phyloP scores from a whole-genome alignment of 306 rosid species.

The Dalbergia oliveri region DNA sequence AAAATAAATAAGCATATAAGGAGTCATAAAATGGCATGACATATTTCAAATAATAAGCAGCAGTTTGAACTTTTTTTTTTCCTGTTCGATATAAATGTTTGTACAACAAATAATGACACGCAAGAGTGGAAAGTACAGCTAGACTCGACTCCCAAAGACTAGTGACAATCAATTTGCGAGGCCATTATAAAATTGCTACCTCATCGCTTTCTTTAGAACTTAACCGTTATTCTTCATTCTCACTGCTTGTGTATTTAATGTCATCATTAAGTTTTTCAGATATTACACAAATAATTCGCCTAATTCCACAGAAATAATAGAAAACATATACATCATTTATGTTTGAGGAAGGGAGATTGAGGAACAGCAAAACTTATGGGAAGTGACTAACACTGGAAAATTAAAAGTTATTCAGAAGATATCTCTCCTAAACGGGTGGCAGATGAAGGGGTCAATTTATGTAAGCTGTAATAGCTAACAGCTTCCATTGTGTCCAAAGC shows the following conservation, averaged over 20 bases:
- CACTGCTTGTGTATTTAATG: neutral
- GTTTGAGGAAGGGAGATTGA: neutral
- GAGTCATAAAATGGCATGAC: constrained; percentile 4
- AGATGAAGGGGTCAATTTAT: neutral
- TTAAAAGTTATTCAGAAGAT: neutral
- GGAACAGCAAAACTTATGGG: neutral
- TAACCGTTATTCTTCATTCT: neutral
- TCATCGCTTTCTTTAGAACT: neutral
- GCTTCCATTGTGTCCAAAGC: constrained; percentile 27
- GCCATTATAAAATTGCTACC: constrained; percentile 12
- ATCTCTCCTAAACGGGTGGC: neutral
- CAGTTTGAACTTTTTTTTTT: neutral
- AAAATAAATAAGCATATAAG: constrained; percentile 37
- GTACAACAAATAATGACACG: constrained; percentile 1
- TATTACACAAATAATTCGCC: neutral
- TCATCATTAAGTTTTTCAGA: neutral
- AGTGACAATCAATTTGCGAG: neutral
- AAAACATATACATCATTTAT: neutral
- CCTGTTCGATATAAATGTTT: constrained; percentile 2
- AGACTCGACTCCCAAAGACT: neutral
- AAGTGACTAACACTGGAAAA: constrained; percentile 15
- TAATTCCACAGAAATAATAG: neutral
- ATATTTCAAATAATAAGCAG: constrained; percentile 23
- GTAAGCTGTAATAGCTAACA: constrained; percentile 1
- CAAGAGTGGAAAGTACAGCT: constrained; percentile 13